Evolutionary conservation across 768 basidiomycete species (phyloP).

Genomic region (Lactarius pseudohatsudake): DNA sequence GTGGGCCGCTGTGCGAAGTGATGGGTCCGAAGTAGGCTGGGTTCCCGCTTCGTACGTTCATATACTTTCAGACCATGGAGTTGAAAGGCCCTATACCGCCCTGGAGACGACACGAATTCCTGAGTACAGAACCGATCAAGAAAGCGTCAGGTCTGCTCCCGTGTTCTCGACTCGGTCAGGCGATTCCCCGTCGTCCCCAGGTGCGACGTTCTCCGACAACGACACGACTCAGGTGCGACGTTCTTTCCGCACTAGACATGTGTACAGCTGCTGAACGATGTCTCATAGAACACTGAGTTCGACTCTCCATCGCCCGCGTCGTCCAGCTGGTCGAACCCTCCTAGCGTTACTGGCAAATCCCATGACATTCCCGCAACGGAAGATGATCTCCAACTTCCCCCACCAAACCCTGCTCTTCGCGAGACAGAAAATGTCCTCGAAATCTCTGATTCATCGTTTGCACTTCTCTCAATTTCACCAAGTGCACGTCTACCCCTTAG

Average conservation of each 20-base stretch:
- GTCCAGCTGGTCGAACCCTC: constrained; percentile 5
- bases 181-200: constrained; percentile 16
- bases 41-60: constrained; percentile 71
- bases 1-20: constrained; percentile 73
- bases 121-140: constrained; percentile 48
- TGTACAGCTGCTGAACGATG: not conserved
- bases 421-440: not conserved
- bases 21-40: constrained; percentile 63
- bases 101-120: constrained; percentile 43
- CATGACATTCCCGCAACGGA: not conserved
- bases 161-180: constrained; percentile 31
- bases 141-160: constrained; percentile 43
- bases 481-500: constrained; percentile 17
- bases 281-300: not conserved
- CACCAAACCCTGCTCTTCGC: not conserved
- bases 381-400: not conserved
- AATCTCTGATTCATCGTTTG: not conserved
- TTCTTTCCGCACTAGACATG: not conserved
- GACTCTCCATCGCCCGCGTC: not conserved
- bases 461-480: constrained; percentile 19
- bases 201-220: constrained; percentile 4
- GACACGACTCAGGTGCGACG: constrained; percentile 10
- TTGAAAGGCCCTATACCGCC: constrained; percentile 46
- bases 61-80: constrained; percentile 51
- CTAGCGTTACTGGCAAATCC: not conserved